These are phyloP conservation scores for Hymenoscyphus infarciens DNA, from an alignment of 2,329 filamentous ascomycete species.

Conservation along the genomic window DNA sequence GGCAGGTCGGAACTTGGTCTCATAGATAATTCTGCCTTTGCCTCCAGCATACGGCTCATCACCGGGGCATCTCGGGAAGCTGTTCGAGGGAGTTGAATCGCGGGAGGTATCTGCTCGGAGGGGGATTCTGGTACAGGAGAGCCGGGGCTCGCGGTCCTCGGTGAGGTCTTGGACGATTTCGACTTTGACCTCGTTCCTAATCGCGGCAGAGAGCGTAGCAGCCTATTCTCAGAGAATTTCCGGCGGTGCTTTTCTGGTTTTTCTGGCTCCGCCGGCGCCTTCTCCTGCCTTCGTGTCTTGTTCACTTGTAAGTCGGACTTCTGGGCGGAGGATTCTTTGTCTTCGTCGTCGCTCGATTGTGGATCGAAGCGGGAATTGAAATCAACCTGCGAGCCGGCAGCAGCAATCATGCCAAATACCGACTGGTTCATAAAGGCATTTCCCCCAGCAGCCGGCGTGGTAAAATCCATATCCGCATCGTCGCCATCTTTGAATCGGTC, in stretches of 20 bases:
- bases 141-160: slow-evolving; percentile 21
- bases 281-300: slow-evolving; percentile 24
- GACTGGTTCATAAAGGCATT: slow-evolving; percentile 74
- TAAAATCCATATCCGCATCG: slow-evolving; percentile 58
- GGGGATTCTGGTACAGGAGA: slow-evolving; percentile 26
- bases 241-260: slow-evolving; percentile 48
- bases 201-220: slow-evolving; percentile 63
- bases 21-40: slow-evolving; percentile 59
- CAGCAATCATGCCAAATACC: slow-evolving; percentile 88
- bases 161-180: slow-evolving; percentile 38
- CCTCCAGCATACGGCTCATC: slow-evolving; percentile 75
- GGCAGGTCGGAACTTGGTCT: slow-evolving; percentile 55
- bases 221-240: slow-evolving; percentile 60
- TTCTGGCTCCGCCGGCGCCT: slow-evolving; percentile 32
- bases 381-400: slow-evolving; percentile 70
- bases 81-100: slow-evolving; percentile 36
- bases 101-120: slow-evolving; percentile 34
- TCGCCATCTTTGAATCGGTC: slow-evolving; percentile 55
- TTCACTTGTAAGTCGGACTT: slow-evolving; percentile 25
- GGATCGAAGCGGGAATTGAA: slow-evolving; percentile 78
- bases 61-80: slow-evolving; percentile 58
- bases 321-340: slow-evolving; percentile 29
- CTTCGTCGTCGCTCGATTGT: slow-evolving; percentile 76
- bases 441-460: slow-evolving; percentile 45
- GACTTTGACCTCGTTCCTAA: slow-evolving; percentile 40